A percentile compares a stretch with the other conserved stretches of the same genome.
These are phyloP conservation scores for Boechera retrofracta DNA, from an alignment of 345 rosid species.

Conservation along the genomic window DNA sequence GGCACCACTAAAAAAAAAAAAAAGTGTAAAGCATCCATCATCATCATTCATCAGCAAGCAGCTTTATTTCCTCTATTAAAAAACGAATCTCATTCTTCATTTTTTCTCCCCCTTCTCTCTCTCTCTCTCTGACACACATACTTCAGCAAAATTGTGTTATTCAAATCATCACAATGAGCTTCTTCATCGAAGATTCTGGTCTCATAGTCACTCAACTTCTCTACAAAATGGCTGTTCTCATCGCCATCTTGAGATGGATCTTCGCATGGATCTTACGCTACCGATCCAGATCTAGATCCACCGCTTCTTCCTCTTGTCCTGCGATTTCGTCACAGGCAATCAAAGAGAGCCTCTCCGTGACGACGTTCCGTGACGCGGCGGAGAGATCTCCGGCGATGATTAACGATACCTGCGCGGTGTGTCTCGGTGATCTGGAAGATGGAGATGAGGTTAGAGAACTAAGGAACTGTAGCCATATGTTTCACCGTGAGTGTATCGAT, in stretches of 20 bases:
- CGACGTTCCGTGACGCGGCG: conserved; percentile 64
- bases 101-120: conserved; percentile 32
- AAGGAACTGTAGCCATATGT: conserved; percentile 90
- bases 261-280: conserved; percentile 60
- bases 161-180: conserved; percentile 49
- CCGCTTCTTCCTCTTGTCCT: conserved; percentile 22
- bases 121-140: background rate
- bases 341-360: conserved; percentile 58
- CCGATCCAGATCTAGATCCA: conserved; percentile 49
- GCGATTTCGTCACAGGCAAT: conserved; percentile 57
- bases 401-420: conserved; percentile 80
- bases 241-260: conserved; percentile 79
- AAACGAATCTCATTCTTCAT: conserved; percentile 40
- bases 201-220: conserved; percentile 59
- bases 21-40: background rate
- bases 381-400: conserved; percentile 44
- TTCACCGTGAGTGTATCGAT: conserved; percentile 86
- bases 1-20: conserved; percentile 4
- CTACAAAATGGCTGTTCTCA: conserved; percentile 73
- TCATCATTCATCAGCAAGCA: conserved; percentile 4
- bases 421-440: conserved; percentile 59
- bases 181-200: conserved; percentile 71
- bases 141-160: background rate
- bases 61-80: conserved; percentile 39
- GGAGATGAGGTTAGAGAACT: conserved; percentile 77